Evolutionary conservation across 2,329 filamentous ascomycete genomes (phyloP).

Genomic region (Atkinsonella hypoxylon): DNA sequence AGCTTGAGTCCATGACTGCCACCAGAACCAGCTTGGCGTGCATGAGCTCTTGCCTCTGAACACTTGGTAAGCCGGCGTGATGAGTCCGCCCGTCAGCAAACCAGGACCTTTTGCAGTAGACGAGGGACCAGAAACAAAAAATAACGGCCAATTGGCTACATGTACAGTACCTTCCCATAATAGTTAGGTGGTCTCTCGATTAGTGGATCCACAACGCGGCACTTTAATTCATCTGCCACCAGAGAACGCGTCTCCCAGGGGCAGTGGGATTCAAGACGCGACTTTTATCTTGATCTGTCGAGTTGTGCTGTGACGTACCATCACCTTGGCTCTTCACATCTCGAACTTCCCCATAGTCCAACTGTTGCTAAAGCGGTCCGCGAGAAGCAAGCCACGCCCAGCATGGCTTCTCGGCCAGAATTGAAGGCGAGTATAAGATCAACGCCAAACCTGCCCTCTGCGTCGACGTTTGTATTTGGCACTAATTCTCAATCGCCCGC

Average conservation of each 20-base stretch:
- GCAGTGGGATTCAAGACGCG: conserved; percentile 5
- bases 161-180: too few species aligned
- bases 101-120: too few species aligned
- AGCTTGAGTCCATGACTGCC: too few species aligned
- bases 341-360: neutral
- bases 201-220: conserved; percentile 4
- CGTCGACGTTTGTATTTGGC: neutral
- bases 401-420: conserved; percentile 61
- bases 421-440: conserved; percentile 41
- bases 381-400: conserved; percentile 12
- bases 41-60: too few species aligned
- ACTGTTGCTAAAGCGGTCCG: neutral
- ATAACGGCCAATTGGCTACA: too few species aligned
- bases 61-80: too few species aligned
- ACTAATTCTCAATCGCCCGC: neutral
- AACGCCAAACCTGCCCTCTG: neutral
- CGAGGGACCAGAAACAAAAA: too few species aligned
- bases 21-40: too few species aligned
- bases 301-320: neutral
- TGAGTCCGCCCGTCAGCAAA: too few species aligned
- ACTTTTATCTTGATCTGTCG: neutral
- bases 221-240: conserved; percentile 10
- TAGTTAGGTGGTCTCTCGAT: neutral
- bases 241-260: conserved; percentile 12
- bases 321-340: neutral